Conservation (phyloP, 306 rosid genomes). For the Sesbania bispinosa region DNA sequence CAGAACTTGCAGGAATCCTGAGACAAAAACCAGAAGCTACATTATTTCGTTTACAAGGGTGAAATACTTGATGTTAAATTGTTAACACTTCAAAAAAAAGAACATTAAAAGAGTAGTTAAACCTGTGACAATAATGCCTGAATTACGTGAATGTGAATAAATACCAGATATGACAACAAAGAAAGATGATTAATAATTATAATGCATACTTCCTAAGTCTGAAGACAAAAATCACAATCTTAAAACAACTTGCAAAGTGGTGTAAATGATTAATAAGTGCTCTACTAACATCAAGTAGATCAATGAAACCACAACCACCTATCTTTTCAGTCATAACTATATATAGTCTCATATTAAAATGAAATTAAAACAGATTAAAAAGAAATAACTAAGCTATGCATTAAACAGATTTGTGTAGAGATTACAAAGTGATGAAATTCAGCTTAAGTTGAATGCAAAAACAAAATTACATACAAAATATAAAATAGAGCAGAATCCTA, state of each 20-base stretch:
- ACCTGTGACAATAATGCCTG: background rate
- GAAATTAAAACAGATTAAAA: no score
- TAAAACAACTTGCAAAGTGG: no score
- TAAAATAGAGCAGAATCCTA: no score
- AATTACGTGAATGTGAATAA: background rate
- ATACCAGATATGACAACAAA: background rate
- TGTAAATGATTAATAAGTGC: no score
- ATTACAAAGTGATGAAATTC: no score
- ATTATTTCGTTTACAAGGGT: background rate
- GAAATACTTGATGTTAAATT: background rate
- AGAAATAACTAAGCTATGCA: no score
- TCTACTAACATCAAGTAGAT: background rate
- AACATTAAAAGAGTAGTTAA: background rate
- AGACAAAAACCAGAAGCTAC: background rate
- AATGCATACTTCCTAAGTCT: background rate
- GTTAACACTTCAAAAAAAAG: background rate
- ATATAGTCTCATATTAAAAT: no score
- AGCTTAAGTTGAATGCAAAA: no score
- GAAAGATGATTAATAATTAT: background rate
- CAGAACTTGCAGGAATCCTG: conserved; percentile 39
- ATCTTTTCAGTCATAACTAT: no score
- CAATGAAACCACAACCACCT: background rate
- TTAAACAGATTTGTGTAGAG: no score
- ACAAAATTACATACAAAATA: no score
- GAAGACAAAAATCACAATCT: background rate